These are phyloP conservation scores for Lumnitzera racemosa DNA, from an alignment of 345 rosid species.

Conservation along the genomic window DNA sequence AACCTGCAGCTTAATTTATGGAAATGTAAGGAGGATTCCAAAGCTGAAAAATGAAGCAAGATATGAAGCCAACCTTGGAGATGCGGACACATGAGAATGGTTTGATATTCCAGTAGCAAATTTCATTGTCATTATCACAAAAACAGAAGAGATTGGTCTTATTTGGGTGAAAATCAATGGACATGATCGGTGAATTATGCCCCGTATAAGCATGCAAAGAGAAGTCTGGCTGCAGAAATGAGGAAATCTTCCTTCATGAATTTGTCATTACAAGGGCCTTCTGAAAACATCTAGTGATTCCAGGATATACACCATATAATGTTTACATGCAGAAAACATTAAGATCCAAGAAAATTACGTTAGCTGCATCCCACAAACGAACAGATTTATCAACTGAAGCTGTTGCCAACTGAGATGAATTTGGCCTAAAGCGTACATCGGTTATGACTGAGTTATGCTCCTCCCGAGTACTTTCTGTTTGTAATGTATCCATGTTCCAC, in stretches of 20 bases:
- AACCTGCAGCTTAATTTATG: neutral
- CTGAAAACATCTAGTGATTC: no score
- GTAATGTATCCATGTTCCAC: slow-evolving; percentile 60
- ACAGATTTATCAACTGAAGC: slow-evolving; percentile 64
- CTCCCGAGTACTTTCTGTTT: slow-evolving; percentile 40
- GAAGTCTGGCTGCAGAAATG: slow-evolving; percentile 42
- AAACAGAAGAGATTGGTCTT: slow-evolving; percentile 56
- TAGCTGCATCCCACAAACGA: slow-evolving; percentile 59
- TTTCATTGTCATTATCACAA: slow-evolving; percentile 47
- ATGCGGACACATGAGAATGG: slow-evolving; percentile 32
- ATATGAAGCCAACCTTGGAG: slow-evolving; percentile 35
- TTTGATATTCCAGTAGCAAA: slow-evolving; percentile 45
- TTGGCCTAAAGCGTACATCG: slow-evolving; percentile 66
- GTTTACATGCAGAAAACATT: no score
- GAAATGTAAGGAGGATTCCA: neutral
- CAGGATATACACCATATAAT: no score
- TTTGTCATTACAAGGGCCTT: no score
- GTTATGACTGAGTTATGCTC: slow-evolving; percentile 55
- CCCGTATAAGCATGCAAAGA: slow-evolving; percentile 35
- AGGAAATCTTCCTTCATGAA: neutral
- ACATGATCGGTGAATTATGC: slow-evolving; percentile 50
- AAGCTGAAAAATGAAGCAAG: neutral
- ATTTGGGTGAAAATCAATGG: slow-evolving; percentile 67
- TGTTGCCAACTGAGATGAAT: slow-evolving; percentile 62
- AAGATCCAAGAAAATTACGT: slow-evolving; percentile 21